Evolutionary conservation across 2,329 filamentous ascomycete genomes (phyloP).

Genomic region (Aspergillus puulaauensis): DNA sequence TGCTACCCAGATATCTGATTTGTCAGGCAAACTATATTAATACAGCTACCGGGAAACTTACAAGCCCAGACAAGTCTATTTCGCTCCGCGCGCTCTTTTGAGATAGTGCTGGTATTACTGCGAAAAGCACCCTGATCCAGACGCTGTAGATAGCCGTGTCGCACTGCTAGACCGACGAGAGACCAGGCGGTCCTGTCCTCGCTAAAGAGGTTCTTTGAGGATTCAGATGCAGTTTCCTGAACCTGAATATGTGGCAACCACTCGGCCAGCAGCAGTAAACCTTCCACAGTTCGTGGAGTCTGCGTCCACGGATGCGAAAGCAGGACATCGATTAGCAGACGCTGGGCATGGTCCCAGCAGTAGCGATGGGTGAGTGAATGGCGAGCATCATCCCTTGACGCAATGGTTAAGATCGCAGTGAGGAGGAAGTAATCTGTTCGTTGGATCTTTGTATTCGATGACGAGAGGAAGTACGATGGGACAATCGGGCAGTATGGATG

Average conservation of each 20-base stretch:
- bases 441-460: not conserved
- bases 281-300: not conserved
- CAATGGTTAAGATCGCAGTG: not conserved
- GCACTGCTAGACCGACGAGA: not conserved
- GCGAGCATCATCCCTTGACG: not conserved
- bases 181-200: not conserved
- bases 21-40: not conserved
- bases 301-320: not conserved
- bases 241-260: not conserved
- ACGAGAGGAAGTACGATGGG: not conserved
- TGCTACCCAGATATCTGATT: not conserved
- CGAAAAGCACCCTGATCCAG: not conserved
- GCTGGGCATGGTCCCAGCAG: not conserved
- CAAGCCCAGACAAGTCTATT: not conserved
- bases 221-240: not conserved
- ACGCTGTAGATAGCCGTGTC: not conserved
- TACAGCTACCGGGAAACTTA: not conserved
- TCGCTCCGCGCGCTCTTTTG: not conserved
- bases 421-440: not conserved
- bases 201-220: not conserved
- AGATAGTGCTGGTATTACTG: not conserved
- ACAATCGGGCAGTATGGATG: not conserved
- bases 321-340: not conserved
- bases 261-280: not conserved
- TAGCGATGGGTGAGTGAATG: not conserved